Evolutionary conservation across 169 alveolate genomes (phyloP).

Genomic region (Besnoitia besnoiti): DNA sequence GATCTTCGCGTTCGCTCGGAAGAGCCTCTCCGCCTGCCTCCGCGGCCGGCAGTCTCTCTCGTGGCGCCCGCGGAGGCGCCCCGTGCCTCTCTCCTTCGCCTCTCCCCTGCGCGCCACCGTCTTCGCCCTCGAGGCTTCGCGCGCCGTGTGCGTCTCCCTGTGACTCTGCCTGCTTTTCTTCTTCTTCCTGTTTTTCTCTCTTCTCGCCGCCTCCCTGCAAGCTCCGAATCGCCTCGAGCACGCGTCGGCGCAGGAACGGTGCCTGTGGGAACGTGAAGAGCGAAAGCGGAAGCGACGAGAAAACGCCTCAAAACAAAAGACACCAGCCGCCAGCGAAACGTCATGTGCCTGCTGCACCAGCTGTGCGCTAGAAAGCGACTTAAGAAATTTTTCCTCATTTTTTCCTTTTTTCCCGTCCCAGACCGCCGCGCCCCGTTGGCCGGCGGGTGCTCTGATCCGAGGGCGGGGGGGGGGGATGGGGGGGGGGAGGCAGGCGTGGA

Average conservation of each 20-base stretch:
- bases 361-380: not conserved
- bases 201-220: not conserved
- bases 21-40: not conserved
- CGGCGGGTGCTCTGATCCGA: no score
- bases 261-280: not conserved
- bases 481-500: no score
- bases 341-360: not conserved
- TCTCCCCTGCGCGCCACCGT: not conserved
- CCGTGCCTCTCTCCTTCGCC: not conserved
- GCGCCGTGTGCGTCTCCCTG: not conserved
- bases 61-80: no score
- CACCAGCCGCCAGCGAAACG: no score
- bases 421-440: no score
- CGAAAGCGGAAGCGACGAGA: not conserved
- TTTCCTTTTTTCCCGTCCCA: not conserved
- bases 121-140: not conserved
- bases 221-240: not conserved
- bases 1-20: no score
- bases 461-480: no score
- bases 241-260: conserved; percentile 39
- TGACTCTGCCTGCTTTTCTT: not conserved
- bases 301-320: no score
- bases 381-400: not conserved
- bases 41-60: not conserved
- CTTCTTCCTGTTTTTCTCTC: not conserved